Evolutionary conservation across 768 basidiomycete genomes (phyloP), one percentile per base, ranked within the genome.

Genomic region (Tylopilus intermedius): DNA sequence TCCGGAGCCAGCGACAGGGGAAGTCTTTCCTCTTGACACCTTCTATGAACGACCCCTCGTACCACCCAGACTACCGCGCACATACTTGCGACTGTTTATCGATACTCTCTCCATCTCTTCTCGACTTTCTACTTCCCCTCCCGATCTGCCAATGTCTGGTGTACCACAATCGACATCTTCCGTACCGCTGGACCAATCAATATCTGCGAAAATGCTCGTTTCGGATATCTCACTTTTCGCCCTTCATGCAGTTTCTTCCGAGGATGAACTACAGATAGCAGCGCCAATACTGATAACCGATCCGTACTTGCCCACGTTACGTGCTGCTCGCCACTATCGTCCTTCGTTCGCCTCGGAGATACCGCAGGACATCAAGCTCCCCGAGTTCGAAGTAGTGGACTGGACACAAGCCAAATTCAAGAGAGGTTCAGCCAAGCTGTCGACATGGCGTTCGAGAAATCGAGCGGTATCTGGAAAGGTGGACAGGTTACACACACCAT

Each of bases 231-330:
- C 85, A 14, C 60, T 80, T 9, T 84, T 88, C 57, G 72, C 74
- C 10, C 79, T 86, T 60, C 69, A 69, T 30, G 45, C 62, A 8
- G 45, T 58, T 30, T 56, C 60, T 14, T 55, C 61, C 15, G 26
- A 22, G 29, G 57, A 62, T 7, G 62, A 58, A 49, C n/a, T 41
- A 26, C 68, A 63, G 45, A 29, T 59, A 45, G 79, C 83, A 24
- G 75, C 78, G 13, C 92, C 92, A 11, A 69, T 95, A 41, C 62
- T 95, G 15, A 78, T 93, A 45, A 83, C 82, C 9, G 93, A 94
- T 61, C 76, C 76, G n/a, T 68, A 80, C 56, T 78, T 94, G 15
- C 64, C 73, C 13, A 68, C 68, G 6, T 86, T 88, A 55, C 87
- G 88, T 66, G 58, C 74, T 33, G 47, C 64, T 18, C 52, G 55